These are phyloP conservation scores for Clonostachys solani DNA, from an alignment of 2,329 filamentous ascomycete species.

Conservation along the genomic window DNA sequence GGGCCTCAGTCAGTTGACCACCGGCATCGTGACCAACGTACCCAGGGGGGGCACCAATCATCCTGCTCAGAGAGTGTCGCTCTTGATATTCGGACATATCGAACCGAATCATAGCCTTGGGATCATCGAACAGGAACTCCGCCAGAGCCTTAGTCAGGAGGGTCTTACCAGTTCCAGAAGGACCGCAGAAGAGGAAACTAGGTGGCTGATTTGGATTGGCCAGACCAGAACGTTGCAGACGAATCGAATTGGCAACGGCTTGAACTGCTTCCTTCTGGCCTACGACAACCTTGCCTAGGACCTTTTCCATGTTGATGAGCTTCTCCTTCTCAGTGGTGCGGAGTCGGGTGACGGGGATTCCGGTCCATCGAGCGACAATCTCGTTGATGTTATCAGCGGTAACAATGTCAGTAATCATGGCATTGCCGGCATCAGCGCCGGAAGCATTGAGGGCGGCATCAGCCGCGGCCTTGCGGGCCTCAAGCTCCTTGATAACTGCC, in stretches of 20 bases:
- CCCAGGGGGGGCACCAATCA: constrained; percentile 96
- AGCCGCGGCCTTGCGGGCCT: constrained; percentile 72
- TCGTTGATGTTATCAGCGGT: constrained; percentile 98
- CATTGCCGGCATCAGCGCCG: constrained; percentile 55
- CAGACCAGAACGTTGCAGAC: constrained; percentile 89
- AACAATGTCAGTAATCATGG: constrained; percentile 88
- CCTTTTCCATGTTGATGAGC: constrained; percentile 93
- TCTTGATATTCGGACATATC: constrained; percentile 99
- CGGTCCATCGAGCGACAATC: constrained; percentile 96
- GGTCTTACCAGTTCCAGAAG: constrained; percentile 97
- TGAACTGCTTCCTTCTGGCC: constrained; percentile 92
- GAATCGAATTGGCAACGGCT: constrained; percentile 92
- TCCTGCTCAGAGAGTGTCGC: constrained; percentile 87
- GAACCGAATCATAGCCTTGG: constrained; percentile 97
- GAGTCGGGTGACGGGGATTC: constrained; percentile 90
- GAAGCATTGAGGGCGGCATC: constrained; percentile 64
- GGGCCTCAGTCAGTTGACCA: constrained; percentile 90
- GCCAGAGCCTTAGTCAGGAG: constrained; percentile 94
- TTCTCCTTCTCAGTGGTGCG: constrained; percentile 98
- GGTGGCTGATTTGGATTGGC: constrained; percentile 95
- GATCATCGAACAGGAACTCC: constrained; percentile 96
- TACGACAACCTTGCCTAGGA: constrained; percentile 78
- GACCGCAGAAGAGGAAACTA: constrained; percentile 98
- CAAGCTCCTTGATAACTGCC: constrained; percentile 72
- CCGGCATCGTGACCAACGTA: constrained; percentile 97